Evolutionary conservation across 2,329 filamentous ascomycete species (phyloP), one percentile per base, ranked within the genome.

Genomic region (Aspergillus ibericus): DNA sequence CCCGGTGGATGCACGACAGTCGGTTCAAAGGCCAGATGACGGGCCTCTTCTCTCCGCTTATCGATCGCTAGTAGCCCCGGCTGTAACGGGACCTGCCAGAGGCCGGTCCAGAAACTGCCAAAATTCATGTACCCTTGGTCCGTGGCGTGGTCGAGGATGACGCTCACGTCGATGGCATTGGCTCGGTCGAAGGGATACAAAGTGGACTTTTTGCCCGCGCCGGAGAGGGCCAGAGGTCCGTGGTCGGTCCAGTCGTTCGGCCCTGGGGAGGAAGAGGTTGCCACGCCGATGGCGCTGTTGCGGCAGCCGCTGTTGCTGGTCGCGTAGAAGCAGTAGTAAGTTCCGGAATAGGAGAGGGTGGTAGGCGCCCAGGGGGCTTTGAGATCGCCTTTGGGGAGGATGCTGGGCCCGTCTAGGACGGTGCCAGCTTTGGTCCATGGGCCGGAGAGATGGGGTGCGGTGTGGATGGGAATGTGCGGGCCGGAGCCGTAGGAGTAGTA

Each of bases 81-180:
- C 8, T 59, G 60, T 59, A 89, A 79, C 35, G 77, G 72, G 1
- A 86, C 82, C 68, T 86, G 83, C 78, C 85, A 88, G 62, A 90
- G 81, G 63, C 86, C 83, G 5, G 76, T 75, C 87, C 87, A 91
- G 78, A 89, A 91, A 44, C 84, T 88, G 44, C 88, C 88, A 60
- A 88, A 91, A 53, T 79, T 84, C 66, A 87, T 72, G 59, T 80
- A 80, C 62, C 80, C 81, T 5, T 66, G 18, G 49, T 27, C 10
- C 13, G 32, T 29, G 32, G 38, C 40, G n/a, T 16, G 15, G n/a
- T 42, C 75, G 12, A 77, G 63, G 55, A 86, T 67, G 4, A 86
- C 71, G 58, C 82, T 83, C 2, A 81, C 75, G 64, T 87, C 89
- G 67, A 91, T 86, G 44, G 83, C 81, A 63, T 87, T 87, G 67